phyloP scores from a whole-genome alignment of 2,329 filamentous ascomycete species.

The Grosmannia huntii region DNA sequence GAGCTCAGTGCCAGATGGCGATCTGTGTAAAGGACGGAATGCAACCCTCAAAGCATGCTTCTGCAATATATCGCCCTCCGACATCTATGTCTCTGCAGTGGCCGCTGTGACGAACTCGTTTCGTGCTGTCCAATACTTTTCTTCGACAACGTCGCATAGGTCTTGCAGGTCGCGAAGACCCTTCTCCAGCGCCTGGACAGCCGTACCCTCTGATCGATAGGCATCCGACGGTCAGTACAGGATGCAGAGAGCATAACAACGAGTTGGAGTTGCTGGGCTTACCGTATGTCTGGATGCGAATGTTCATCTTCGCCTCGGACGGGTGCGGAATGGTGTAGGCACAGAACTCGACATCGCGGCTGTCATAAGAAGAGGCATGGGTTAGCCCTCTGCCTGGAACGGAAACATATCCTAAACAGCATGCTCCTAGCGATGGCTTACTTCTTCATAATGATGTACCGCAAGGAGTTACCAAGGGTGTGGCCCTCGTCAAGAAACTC shows the following conservation, averaged over 20 bases:
- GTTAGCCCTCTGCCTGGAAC: background rate
- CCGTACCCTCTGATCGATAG: slow-evolving; percentile 51
- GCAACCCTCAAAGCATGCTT: background rate
- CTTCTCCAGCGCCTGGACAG: slow-evolving; percentile 79
- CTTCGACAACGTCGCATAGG: slow-evolving; percentile 84
- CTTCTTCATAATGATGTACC: slow-evolving; percentile 99
- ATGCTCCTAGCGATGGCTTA: slow-evolving; percentile 27
- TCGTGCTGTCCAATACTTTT: slow-evolving; percentile 65
- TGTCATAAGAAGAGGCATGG: slow-evolving; percentile 24
- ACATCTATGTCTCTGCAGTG: slow-evolving; percentile 1
- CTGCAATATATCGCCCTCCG: background rate
- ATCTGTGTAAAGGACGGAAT: background rate
- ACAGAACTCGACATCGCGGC: slow-evolving; percentile 93
- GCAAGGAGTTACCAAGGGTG: slow-evolving; percentile 84
- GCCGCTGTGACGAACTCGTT: slow-evolving; percentile 35
- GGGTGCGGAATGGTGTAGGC: slow-evolving; percentile 97
- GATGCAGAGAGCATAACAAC: background rate
- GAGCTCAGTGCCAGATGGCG: too few relatives aligned
- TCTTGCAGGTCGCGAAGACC: slow-evolving; percentile 80
- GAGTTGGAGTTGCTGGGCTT: slow-evolving; percentile 11
- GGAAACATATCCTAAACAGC: background rate
- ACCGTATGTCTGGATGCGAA: slow-evolving; percentile 96
- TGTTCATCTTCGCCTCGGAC: slow-evolving; percentile 90
- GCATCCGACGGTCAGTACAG: background rate
- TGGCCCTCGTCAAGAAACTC: slow-evolving; percentile 91